A percentile compares a stretch with the other conserved stretches of the same genome.
Conservation (phyloP, 1,139 yeast genomes). For the Blastobotrys arbuscula region DNA sequence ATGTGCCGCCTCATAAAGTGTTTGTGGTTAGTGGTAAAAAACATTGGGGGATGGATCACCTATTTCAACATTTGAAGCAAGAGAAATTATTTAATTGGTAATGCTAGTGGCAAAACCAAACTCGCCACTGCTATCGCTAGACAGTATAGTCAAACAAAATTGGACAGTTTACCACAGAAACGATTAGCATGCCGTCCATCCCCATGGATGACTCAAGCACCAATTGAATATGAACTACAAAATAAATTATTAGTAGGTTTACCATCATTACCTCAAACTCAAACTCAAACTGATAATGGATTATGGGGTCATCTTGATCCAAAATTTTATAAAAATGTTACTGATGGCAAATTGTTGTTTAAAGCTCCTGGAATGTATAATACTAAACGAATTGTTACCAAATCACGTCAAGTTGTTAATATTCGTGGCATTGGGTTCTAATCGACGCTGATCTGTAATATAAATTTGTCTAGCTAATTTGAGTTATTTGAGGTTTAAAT, state of each 20-base stretch:
- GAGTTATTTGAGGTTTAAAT: too few relatives aligned
- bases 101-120: conserved; percentile 74
- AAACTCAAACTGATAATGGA: conserved; percentile 19
- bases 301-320: conserved; percentile 17
- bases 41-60: conserved; percentile 47
- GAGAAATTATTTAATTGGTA: conserved; percentile 61
- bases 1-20: conserved; percentile 44
- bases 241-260: conserved; percentile 21
- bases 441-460: too few relatives aligned
- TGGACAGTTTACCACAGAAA: conserved; percentile 5
- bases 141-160: conserved; percentile 8
- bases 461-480: too few relatives aligned
- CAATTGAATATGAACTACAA: conserved; percentile 19
- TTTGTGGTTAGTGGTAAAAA: conserved; percentile 45
- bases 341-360: conserved; percentile 10
- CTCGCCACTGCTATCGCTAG: conserved; percentile 29
- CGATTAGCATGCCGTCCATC: conserved; percentile 12
- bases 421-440: too few relatives aligned
- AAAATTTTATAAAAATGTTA: too few relatives aligned
- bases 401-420: conserved; percentile 24
- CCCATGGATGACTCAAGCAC: conserved; percentile 25
- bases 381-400: conserved; percentile 21
- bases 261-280: conserved; percentile 25
- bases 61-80: conserved; percentile 37
- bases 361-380: conserved; percentile 22